phyloP scores from a whole-genome alignment of 2,329 filamentous ascomycete species.

The Microdochium nivale region DNA sequence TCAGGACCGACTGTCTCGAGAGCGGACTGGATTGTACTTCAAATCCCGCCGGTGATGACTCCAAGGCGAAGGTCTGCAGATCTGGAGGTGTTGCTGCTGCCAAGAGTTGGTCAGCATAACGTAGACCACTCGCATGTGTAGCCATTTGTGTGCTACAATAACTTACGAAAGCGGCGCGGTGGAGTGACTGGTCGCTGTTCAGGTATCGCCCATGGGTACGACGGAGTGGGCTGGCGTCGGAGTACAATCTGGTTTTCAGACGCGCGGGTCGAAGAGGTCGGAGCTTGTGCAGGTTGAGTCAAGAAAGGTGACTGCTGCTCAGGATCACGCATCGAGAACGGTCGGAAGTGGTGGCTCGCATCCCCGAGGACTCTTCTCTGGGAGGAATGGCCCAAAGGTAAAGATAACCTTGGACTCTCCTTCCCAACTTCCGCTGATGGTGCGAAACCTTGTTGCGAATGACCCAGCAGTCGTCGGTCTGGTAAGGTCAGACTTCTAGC shows the following conservation, averaged over 20 bases:
- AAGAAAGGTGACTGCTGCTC: conserved; percentile 10
- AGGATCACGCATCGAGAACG: conserved; percentile 8
- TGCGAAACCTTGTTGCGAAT: conserved; percentile 1
- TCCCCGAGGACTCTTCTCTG: conserved; percentile 16
- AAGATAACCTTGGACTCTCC: neutral
- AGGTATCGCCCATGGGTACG: neutral
- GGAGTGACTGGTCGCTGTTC: too few relatives aligned
- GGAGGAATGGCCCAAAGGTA: neutral
- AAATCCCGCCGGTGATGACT: conserved; percentile 11
- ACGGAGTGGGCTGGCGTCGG: conserved; percentile 2
- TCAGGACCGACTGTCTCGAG: conserved; percentile 11
- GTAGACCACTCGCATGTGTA: neutral
- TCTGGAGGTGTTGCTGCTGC: too few relatives aligned
- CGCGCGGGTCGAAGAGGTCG: conserved; percentile 2
- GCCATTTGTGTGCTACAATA: neutral
- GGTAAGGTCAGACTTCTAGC: neutral
- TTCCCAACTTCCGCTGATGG: neutral
- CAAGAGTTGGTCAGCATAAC: neutral
- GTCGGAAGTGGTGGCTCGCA: conserved; percentile 21
- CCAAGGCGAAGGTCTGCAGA: too few relatives aligned
- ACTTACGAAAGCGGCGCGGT: too few relatives aligned
- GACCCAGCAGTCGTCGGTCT: conserved; percentile 18
- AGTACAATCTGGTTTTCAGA: neutral
- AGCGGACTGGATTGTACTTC: conserved; percentile 18
- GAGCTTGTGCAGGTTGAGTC: conserved; percentile 6